phyloP scores from a whole-genome alignment of 257 asterid species.

The Anisodus acutangulus region DNA sequence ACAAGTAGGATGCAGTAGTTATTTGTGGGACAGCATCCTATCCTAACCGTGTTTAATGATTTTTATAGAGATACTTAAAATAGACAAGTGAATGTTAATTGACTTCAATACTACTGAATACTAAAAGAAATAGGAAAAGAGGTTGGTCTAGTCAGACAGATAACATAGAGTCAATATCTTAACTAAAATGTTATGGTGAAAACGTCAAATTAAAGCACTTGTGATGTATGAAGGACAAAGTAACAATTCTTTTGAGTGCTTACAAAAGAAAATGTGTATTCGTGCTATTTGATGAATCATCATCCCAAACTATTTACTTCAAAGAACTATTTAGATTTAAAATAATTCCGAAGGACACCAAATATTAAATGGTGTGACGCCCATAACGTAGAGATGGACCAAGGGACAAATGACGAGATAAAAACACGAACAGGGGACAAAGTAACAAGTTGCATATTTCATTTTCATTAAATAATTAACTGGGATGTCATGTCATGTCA shows the following conservation, averaged over 20 bases:
- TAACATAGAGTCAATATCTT: neutral
- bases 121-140: too few species aligned
- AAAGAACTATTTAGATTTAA: neutral
- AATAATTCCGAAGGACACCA: too few species aligned
- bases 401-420: too few species aligned
- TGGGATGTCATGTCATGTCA: too few species aligned
- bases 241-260: neutral
- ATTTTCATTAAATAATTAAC: too few species aligned
- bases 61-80: neutral
- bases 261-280: neutral
- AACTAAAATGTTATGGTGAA: neutral
- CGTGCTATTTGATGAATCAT: neutral
- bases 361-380: too few species aligned
- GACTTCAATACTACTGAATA: neutral
- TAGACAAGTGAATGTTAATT: neutral
- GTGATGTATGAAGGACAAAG: neutral
- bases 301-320: too few species aligned
- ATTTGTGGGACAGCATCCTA: conserved; percentile 3
- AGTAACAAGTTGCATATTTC: too few species aligned
- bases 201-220: neutral
- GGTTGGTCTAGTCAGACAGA: too few species aligned
- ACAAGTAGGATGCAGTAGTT: neutral
- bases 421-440: too few species aligned
- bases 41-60: neutral
- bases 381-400: too few species aligned